Base-by-base conservation (phyloP, 1,139 yeast genomes). In the Debaryomycetaceae sp. region DNA sequence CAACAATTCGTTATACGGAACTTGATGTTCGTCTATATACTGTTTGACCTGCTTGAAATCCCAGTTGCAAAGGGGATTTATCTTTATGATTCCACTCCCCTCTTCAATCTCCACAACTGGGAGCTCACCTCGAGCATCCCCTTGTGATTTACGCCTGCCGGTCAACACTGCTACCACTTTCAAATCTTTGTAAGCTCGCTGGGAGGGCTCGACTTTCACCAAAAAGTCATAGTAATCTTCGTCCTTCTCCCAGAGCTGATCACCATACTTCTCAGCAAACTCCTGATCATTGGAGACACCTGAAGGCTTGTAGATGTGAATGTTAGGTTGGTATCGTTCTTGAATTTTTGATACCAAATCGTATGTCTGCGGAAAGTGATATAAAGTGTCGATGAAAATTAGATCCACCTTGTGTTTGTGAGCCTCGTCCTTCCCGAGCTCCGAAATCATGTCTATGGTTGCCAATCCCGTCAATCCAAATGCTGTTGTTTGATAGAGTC, bases 391-490 rank as follows among this genome's bases (percentile, higher is more conserved):
- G 40, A 91, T 74, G 59, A 91, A 93, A 5, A 93, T 85, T 47
- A 91, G 72, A 47, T 90, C 96, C 8, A 88, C 75, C 1, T 83
- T 75, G 53, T 76, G 74, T 11, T 53, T 55, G 2, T 51, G 54
- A 5, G 48, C 48, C 24, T 51, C 46, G 24, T 61, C 60, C 31
- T 27, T 27, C 31, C 31, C 31, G 43, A 84, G 55, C 58, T 82
- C 81, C n/a, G 87, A 75, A 37, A 91, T 68, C 78, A 91, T 86
- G 62, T 91, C 97, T 34, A 88, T 72, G 11, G 93, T 90, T 23
- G 86, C 96, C 47, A 91, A 68, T 0, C 99, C 99, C 0, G 97
- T 87, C 37, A 93, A 75, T 0, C 99, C 99, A 66, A 91, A 89
- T 1, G 98, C 98, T 0, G 98, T 89, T 3, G 97, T 90, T 64